Evolutionary conservation across 2,329 filamentous ascomycete species (phyloP).

Genomic region (Talaromyces amestolkiae): DNA sequence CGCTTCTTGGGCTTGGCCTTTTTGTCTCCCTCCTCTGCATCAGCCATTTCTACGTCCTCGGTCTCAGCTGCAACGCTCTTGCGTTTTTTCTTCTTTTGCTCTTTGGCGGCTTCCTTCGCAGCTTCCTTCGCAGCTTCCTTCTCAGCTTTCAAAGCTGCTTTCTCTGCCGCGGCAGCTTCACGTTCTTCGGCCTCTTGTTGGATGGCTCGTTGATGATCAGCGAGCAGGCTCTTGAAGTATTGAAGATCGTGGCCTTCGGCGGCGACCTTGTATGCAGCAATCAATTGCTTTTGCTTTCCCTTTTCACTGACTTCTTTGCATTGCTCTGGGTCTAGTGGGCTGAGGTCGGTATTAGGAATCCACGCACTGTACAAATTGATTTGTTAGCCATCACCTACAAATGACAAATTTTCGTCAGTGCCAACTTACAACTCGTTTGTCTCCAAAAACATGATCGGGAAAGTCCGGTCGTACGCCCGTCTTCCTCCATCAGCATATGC

Average conservation of each 20-base stretch:
- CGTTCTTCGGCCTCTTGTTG: slow-evolving; percentile 61
- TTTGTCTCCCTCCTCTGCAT: slow-evolving; percentile 57
- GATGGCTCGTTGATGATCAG: slow-evolving; percentile 56
- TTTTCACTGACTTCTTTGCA: slow-evolving; percentile 67
- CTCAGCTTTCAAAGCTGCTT: slow-evolving; percentile 53
- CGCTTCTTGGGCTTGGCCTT: slow-evolving; percentile 45
- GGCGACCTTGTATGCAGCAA: slow-evolving; percentile 76
- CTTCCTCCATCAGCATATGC: slow-evolving; percentile 86
- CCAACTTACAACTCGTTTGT: slow-evolving; percentile 93
- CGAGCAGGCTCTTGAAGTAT: slow-evolving; percentile 78
- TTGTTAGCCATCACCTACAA: not conserved
- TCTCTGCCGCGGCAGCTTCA: slow-evolving; percentile 62
- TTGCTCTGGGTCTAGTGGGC: slow-evolving; percentile 70
- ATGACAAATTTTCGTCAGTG: too few species aligned
- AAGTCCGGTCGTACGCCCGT: slow-evolving; percentile 78
- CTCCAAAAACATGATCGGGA: slow-evolving; percentile 89
- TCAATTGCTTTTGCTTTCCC: slow-evolving; percentile 75
- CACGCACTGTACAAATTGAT: slow-evolving; percentile 66
- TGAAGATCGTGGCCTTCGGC: slow-evolving; percentile 72
- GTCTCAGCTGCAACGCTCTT: slow-evolving; percentile 66
- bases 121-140: slow-evolving; percentile 43
- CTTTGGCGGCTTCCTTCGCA: slow-evolving; percentile 45
- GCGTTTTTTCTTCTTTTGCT: slow-evolving; percentile 52
- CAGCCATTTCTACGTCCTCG: slow-evolving; percentile 57
- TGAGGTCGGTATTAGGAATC: slow-evolving; percentile 81